Evolutionary conservation across 106 monocot species (phyloP), one percentile per base, ranked within the genome.

Genomic region (Platanthera zijinensis): DNA sequence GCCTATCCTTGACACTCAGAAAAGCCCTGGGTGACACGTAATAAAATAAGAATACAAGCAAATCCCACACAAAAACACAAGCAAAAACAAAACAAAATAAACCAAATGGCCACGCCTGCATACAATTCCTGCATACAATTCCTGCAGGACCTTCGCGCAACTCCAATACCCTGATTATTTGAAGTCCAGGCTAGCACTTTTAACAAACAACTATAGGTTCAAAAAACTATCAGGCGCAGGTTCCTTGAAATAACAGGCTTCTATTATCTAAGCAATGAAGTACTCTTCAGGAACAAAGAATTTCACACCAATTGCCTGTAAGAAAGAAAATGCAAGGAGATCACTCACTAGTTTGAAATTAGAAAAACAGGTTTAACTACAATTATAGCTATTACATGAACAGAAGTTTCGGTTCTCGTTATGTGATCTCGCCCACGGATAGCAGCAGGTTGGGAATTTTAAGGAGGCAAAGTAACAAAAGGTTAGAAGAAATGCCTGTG

Each of bases 251-350:
- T 61, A 19, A n/a, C 21, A 61, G 6, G 19, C 59, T 19, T 6
- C 19, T 61, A 61, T 7, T 7, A n/a, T 21, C 59, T 61, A 61
- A n/a, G 64, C 28, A 64, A 66, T n/a, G 32, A 95, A 95, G 71
- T 79, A 90, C 67, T 88, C 88, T 76, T 92, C 92, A 7, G 95
- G 92, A 74, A 88, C 69, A 84, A 80, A 72, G 78, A 95, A 95
- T 72, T 85, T 92, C 80, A 95, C 71, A 3, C 95, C 95, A 76
- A 92, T 77, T 19, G 74, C 86, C 95, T 95, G 64, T 2, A 83
- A 84, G 52, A 13, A 66, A 15, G 53, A 67, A 62, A 73, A 49
- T 6, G 69, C 47, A 14, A 66, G 5, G 19, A 61, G 10, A 10
- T 39, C 39, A 77, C 1, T 70, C 14, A 70, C 6, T 45, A 68